Conservation (phyloP, 257 asterid genomes). For the Scutellaria baicalensis region DNA sequence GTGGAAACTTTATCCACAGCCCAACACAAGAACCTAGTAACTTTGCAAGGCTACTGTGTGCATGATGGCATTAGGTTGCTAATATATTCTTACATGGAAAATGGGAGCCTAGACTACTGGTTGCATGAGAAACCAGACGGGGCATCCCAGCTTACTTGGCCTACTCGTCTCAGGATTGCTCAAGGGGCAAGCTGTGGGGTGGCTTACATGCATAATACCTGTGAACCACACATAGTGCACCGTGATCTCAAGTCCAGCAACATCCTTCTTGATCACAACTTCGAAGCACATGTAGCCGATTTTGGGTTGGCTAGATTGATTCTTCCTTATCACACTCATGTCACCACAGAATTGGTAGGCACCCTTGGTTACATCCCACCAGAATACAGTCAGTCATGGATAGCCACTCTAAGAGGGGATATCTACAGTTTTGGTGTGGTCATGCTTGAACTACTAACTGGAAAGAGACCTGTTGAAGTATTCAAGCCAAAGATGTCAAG, state of each 20-base stretch:
- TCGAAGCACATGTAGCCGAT: slow-evolving; percentile 91
- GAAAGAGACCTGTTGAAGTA: slow-evolving; percentile 83
- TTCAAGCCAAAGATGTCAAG: slow-evolving; percentile 71
- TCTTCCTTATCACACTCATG: slow-evolving; percentile 85
- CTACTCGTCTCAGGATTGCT: slow-evolving; percentile 61
- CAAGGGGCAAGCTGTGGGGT: slow-evolving; percentile 76
- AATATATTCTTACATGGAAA: slow-evolving; percentile 88
- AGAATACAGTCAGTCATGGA: slow-evolving; percentile 94
- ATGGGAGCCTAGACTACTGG: slow-evolving; percentile 96
- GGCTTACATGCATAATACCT: slow-evolving; percentile 89
- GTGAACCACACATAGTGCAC: slow-evolving; percentile 94
- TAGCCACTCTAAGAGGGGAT: slow-evolving; percentile 94
- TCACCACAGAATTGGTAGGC: slow-evolving; percentile 92
- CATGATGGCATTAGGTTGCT: slow-evolving; percentile 79
- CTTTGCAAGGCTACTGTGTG: slow-evolving; percentile 85
- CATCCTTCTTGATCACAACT: slow-evolving; percentile 79
- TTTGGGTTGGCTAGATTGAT: slow-evolving; percentile 85
- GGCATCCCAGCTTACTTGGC: slow-evolving; percentile 77
- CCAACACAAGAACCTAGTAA: slow-evolving; percentile 77
- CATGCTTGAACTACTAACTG: slow-evolving; percentile 76
- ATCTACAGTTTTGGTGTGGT: slow-evolving; percentile 92
- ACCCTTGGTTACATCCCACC: slow-evolving; percentile 97
- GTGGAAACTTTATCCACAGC: slow-evolving; percentile 94
- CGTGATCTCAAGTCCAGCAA: slow-evolving; percentile 94
- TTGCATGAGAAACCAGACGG: slow-evolving; percentile 87